These are phyloP conservation scores for Jacaranda mimosifolia DNA, from an alignment of 257 asterid genomes.

Conservation along the genomic window DNA sequence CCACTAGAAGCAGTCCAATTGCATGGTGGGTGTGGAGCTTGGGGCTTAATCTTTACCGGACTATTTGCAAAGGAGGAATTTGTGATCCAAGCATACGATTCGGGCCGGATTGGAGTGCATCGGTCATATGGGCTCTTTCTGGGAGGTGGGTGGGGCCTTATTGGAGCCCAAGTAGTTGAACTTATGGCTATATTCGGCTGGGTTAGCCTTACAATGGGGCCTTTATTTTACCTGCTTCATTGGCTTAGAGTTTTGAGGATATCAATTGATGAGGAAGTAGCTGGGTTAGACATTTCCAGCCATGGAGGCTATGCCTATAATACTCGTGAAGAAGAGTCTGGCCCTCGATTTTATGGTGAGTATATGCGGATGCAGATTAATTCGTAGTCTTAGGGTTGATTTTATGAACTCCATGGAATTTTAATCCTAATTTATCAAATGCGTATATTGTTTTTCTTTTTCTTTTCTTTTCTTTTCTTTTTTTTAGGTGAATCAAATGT, in stretches of 20 bases:
- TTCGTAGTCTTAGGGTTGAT: background rate
- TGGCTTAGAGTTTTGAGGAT: conserved; percentile 57
- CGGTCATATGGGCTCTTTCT: conserved; percentile 57
- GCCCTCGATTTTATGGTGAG: conserved; percentile 57
- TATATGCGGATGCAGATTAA: conserved; percentile 51
- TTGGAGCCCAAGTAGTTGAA: conserved; percentile 66
- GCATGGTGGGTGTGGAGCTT: conserved; percentile 75
- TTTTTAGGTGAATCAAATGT: background rate
- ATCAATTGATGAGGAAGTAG: conserved; percentile 63
- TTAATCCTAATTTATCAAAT: background rate
- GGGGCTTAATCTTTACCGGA: conserved; percentile 74
- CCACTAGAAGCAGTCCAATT: conserved; percentile 73
- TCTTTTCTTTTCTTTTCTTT: background rate
- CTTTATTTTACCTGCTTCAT: conserved; percentile 63
- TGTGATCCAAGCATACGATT: conserved; percentile 51
- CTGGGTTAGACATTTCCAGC: conserved; percentile 70
- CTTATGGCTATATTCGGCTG: conserved; percentile 52
- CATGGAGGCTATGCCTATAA: conserved; percentile 76
- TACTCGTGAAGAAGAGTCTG: conserved; percentile 55
- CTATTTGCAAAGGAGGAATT: conserved; percentile 61
- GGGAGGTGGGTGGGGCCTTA: conserved; percentile 72
- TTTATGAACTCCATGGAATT: background rate
- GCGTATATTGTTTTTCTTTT: background rate
- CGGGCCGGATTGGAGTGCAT: conserved; percentile 42
- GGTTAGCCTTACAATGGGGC: conserved; percentile 77